Percentiles rank a stretch among this genome's conserved stretches.
Conservation (phyloP, 257 asterid species). For the Scutellaria barbata region DNA sequence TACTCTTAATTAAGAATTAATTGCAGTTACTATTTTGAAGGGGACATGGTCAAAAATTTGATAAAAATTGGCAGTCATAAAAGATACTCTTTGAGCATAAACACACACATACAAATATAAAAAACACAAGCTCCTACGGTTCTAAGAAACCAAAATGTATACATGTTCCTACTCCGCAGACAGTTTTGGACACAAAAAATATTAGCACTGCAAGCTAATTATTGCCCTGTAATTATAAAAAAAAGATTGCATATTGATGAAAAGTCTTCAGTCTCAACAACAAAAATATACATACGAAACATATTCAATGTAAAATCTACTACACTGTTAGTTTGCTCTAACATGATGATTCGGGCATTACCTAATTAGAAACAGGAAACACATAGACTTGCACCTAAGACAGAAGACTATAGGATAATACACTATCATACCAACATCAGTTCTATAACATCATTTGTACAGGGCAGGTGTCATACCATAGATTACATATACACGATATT, state of each 20-base stretch:
- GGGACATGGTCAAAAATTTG: too few species aligned
- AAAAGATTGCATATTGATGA: background rate
- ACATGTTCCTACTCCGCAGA: too few species aligned
- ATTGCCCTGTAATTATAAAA: background rate
- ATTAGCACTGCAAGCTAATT: background rate
- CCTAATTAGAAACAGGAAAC: background rate
- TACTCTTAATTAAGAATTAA: background rate
- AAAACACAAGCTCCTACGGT: background rate
- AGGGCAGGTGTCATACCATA: constrained; percentile 18
- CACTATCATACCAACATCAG: background rate
- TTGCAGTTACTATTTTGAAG: background rate
- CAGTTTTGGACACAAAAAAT: background rate
- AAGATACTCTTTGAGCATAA: too few species aligned
- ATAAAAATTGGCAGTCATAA: too few species aligned
- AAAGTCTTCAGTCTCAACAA: background rate
- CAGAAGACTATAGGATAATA: background rate
- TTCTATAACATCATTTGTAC: background rate
- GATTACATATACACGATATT: background rate
- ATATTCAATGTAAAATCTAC: background rate
- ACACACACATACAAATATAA: background rate
- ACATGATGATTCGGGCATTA: background rate
- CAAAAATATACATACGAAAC: background rate
- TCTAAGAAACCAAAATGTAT: background rate
- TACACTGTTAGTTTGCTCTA: background rate
- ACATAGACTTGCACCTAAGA: background rate